A percentile compares a stretch with the other conserved stretches of the same genome.
phyloP scores from a whole-genome alignment of 352 stramenopile species.

The Pythium brachiatum region DNA sequence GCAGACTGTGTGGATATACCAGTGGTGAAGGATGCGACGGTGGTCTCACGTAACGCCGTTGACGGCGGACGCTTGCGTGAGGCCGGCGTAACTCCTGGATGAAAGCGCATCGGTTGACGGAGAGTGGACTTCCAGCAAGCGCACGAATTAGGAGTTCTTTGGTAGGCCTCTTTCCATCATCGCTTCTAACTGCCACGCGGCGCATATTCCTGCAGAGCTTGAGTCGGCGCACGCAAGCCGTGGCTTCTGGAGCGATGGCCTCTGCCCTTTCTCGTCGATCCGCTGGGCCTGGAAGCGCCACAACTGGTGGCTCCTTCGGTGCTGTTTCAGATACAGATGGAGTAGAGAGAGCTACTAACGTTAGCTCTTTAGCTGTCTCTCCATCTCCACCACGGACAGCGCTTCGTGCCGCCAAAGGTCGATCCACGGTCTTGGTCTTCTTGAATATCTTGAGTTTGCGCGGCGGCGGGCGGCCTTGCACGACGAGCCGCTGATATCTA shows the following conservation, averaged over 20 bases:
- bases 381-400: neutral
- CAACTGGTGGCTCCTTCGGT: neutral
- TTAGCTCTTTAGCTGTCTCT: neutral
- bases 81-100: neutral
- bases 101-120: neutral
- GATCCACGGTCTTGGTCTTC: conserved; percentile 2
- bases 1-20: neutral
- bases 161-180: neutral
- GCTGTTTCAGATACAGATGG: neutral
- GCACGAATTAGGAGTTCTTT: neutral
- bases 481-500: conserved; percentile 18
- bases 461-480: neutral
- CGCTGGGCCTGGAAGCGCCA: too few relatives aligned
- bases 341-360: too few relatives aligned
- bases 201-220: conserved; percentile 7
- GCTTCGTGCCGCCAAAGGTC: neutral
- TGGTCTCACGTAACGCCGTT: neutral
- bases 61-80: neutral
- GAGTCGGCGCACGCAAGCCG: conserved; percentile 4
- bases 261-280: too few relatives aligned
- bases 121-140: neutral
- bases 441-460: conserved; percentile 7
- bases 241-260: neutral
- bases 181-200: neutral
- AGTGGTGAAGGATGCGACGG: neutral